phyloP scores from a whole-genome alignment of 2,329 filamentous ascomycete species.

The Botryosphaeria agaves region DNA sequence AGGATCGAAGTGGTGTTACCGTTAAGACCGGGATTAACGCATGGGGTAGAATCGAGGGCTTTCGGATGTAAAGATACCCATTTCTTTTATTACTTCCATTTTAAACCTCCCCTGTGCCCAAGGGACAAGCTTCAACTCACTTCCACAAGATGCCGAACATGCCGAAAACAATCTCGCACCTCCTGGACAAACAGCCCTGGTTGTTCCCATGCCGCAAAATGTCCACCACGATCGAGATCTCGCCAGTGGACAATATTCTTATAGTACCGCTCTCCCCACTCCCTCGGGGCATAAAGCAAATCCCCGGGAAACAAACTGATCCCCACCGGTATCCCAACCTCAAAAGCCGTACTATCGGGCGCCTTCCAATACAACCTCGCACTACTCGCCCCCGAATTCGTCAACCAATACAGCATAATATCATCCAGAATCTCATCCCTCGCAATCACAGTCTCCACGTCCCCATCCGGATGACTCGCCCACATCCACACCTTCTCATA shows the following conservation, averaged over 20 bases:
- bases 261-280: too few species aligned
- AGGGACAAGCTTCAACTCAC: too few species aligned
- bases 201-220: background rate
- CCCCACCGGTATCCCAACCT: slow-evolving; percentile 9
- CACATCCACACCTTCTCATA: slow-evolving; percentile 13
- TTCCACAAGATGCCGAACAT: too few species aligned
- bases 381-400: slow-evolving; percentile 10
- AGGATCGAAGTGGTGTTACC: slow-evolving; percentile 2
- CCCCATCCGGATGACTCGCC: slow-evolving; percentile 4
- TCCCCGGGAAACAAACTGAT: slow-evolving; percentile 7
- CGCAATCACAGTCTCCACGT: slow-evolving; percentile 8
- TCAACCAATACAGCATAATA: slow-evolving; percentile 12
- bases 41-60: slow-evolving; percentile 1
- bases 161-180: background rate
- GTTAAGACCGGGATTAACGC: background rate
- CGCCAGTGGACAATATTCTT: slow-evolving; percentile 1
- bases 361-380: slow-evolving; percentile 11
- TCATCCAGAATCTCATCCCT: slow-evolving; percentile 12
- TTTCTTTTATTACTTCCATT: background rate
- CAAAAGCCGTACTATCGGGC: slow-evolving; percentile 7
- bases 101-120: too few species aligned
- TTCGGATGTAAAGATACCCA: slow-evolving; percentile 2
- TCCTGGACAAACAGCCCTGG: background rate
- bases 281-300: slow-evolving; percentile 5
- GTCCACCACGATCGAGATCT: background rate